Base-by-base conservation (phyloP, 179 eudicot genomes). In the Silene noctiflora region DNA sequence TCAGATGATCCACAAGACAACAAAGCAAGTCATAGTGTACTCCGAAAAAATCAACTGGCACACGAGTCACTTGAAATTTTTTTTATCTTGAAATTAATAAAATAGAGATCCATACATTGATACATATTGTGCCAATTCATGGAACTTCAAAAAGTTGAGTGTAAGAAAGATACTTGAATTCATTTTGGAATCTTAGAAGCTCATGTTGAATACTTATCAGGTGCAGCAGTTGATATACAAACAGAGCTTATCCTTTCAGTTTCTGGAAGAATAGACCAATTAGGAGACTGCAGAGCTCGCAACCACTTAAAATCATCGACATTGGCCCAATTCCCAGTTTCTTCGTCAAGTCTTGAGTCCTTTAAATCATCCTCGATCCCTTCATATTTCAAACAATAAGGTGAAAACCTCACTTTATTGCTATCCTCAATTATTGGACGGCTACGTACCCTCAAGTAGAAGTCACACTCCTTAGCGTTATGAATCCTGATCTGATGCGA, bases 401-500 rank as follows among this genome's bases (percentile, higher is more conserved):
- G 97, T 1, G 96, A 94, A 83, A 94, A 92, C 74, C 97, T 88
- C 75, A 90, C 94, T 13, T 80, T 87, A 71, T 31, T 74, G 64
- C 97, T 73, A 55, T 92, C 97, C 89, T 94, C 98, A 24, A 94
- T 87, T 46, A 94, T 92, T 8, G 98, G 98, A 35, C 89, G 85
- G 80, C 98, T 94, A 69, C 98, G 82, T 8, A 86, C 96, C 78
- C 97, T 83, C 75, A 92, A 83, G 84, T 92, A 92, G 81, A 94
- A 90, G 75, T 92, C 97, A 83, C 92, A 84, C 16, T 44, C 71
- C 64, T 74, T 89, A 3, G 98, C 91, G 78, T 86, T 86, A 82
- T 92, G 98, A 80, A 92, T 85, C 91, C 98, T 85, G 24, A 94
- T 92, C 79, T 94, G 98, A 80, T 94, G 98, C 6, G 97, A 94